Base-by-base conservation (phyloP, 2,329 filamentous ascomycete species). In the Cordyceps javanica region DNA sequence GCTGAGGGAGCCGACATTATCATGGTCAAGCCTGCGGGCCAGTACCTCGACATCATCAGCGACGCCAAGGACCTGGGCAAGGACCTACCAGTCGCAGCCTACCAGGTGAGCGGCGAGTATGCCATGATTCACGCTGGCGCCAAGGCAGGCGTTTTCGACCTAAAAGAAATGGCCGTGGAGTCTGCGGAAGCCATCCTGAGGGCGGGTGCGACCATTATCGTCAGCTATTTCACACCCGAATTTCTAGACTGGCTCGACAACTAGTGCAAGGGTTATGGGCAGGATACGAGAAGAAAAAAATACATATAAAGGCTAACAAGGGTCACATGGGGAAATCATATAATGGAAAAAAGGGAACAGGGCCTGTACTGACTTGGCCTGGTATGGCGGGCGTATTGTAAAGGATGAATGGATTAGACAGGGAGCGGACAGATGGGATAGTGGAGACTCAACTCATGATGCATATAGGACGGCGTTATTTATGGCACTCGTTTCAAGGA, bases 71-170 rank as follows among this genome's bases (percentile, higher is more conserved):
- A 97, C 55, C 82, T 97, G 55, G 93, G 90, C 59, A 88, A 87
- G 69, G 91, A 97, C 71, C 81, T 97, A 72, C 94, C 94, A 2
- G 82, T 99, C 36, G 93, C 94, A 1, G 93, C 94, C 23, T 99
- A 99, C 72, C 94, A 99, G 72, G 94, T 99, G 59, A 94, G 89
- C 67, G 94, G 94, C 64, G 94, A 99, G 76, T 99, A 88, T 69
- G 92, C 94, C 62, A 97, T 97, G 94, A 94, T 99, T 54, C 91
- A 97, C 68, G 94, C 94, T 0, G 94, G 83, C 21, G 94, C 94
- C 50, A 96, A 96, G 72, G 93, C 94, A 1, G 94, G 94, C 5
- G 94, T 99, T 3, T 99, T 97, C 69, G 93, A 97, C 70, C 77
- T 97, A 68, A 94, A 93, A 77, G 79, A 87, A 4, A 97, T 97